These are phyloP conservation scores for Aspergillus jensenii DNA, from an alignment of 2,329 filamentous ascomycete genomes.

Conservation along the genomic window DNA sequence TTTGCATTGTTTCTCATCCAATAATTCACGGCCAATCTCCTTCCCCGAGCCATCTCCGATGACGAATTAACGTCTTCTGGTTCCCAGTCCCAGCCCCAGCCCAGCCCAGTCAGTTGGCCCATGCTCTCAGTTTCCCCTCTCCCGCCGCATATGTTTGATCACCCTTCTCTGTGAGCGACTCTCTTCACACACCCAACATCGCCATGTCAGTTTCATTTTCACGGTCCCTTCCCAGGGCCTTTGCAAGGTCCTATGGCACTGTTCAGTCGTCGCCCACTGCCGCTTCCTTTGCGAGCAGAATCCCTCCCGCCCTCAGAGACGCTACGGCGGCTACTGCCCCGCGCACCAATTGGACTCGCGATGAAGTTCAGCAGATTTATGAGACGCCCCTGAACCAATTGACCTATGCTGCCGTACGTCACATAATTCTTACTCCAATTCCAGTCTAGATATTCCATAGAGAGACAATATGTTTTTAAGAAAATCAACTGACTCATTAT, in stretches of 20 bases:
- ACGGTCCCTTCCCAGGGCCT: constrained; percentile 29
- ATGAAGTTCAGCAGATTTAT: constrained; percentile 80
- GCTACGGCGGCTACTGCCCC: constrained; percentile 45
- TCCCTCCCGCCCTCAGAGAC: constrained; percentile 34
- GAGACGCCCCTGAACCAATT: constrained; percentile 78
- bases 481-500: neutral
- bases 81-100: neutral
- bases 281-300: constrained; percentile 30
- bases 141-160: constrained; percentile 2
- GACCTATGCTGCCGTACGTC: constrained; percentile 68
- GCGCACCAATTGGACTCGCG: constrained; percentile 74
- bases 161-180: neutral
- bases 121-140: constrained; percentile 3
- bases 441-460: no score
- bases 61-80: neutral
- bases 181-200: constrained; percentile 1
- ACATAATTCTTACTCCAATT: neutral
- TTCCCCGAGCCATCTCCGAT: neutral
- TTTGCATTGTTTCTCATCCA: neutral
- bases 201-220: constrained; percentile 30
- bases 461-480: neutral
- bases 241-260: constrained; percentile 39
- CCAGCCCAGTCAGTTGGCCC: neutral
- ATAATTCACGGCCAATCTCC: neutral
- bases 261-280: constrained; percentile 36